Conservation (phyloP, 2,329 filamentous ascomycete genomes). For the Calonectria multiphialidica region DNA sequence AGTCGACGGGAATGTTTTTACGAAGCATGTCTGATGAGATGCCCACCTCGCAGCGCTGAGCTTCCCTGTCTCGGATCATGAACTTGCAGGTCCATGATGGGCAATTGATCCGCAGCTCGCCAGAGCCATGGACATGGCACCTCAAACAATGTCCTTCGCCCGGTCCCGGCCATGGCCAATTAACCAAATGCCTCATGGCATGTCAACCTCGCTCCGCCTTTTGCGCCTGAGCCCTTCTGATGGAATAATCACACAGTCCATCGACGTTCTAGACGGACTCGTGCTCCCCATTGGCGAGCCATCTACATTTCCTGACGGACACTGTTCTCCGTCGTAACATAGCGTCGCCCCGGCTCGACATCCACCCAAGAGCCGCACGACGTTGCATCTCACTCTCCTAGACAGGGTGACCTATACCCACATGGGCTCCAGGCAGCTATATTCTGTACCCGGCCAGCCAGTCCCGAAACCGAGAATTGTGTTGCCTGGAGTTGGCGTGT, state of each 20-base stretch:
- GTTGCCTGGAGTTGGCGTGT: conserved; percentile 28
- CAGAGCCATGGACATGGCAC: neutral
- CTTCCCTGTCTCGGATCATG: neutral
- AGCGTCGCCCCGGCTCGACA: neutral
- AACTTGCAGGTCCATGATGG: neutral
- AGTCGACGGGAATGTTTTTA: neutral
- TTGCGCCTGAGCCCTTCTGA: neutral
- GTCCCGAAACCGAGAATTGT: conserved; percentile 20
- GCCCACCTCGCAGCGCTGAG: neutral
- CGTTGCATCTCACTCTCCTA: conserved; percentile 24
- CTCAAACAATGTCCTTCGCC: neutral
- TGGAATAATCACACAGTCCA: neutral
- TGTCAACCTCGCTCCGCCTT: neutral
- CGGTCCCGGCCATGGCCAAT: neutral
- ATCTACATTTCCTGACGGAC: neutral
- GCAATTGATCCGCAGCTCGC: neutral
- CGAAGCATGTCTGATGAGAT: neutral
- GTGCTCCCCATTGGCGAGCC: neutral
- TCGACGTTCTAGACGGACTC: neutral
- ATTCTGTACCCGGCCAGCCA: conserved; percentile 17
- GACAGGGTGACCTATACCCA: neutral
- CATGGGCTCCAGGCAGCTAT: conserved; percentile 27
- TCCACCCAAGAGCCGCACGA: conserved; percentile 26
- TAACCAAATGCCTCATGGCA: neutral
- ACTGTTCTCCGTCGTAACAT: neutral